Base-by-base conservation (phyloP, 768 basidiomycete species). In the Phaffia tasmanica region DNA sequence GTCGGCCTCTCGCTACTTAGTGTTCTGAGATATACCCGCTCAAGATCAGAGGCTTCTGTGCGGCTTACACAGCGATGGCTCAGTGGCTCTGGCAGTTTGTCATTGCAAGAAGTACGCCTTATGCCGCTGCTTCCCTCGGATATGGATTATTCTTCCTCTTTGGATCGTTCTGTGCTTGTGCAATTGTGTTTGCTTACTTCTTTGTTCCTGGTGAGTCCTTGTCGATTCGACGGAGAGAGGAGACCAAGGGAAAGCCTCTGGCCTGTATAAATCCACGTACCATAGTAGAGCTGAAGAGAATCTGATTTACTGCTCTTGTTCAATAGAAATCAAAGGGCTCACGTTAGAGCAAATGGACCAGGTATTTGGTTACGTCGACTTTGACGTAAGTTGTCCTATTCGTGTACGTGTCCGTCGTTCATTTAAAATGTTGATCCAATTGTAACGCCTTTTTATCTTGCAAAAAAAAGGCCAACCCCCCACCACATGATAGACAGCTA, bases 31-130 rank as follows among this genome's bases (percentile, higher is more conserved):
- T 73, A 53, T 73, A 64, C 70, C 69, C 70, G 5, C 70, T 72
- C 47, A 27, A 50, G 21, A 70, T 71, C 54, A 60, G 72, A 25
- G 54, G 49, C 8, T 68, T 71, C 65, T 66, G 68, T 53, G 63
- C 67, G 18, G 67, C 67, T 18, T 67, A 60, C 50, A 64, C 66
- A 23, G 65, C 70, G 19, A 61, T 61, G 59, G 29, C 30, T 23
- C 70, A 72, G 30, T 73, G 72, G 71, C 59, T 69, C 18, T 73
- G 63, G 59, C 68, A 73, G 57, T 69, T 72, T 21, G 67, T 72
- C 62, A 64, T 72, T 54, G 70, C 72, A 21, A 53, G 65, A n/a
- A 50, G 51, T 2, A 69, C 69, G 11, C 70, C 72, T 4, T 60
- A 68, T 55, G 72, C 72, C 66, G 55, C 70, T 18, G 19, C n/a